Evolutionary conservation across 148 eudicot genomes (phyloP).

Genomic region (Persicaria tinctoria): DNA sequence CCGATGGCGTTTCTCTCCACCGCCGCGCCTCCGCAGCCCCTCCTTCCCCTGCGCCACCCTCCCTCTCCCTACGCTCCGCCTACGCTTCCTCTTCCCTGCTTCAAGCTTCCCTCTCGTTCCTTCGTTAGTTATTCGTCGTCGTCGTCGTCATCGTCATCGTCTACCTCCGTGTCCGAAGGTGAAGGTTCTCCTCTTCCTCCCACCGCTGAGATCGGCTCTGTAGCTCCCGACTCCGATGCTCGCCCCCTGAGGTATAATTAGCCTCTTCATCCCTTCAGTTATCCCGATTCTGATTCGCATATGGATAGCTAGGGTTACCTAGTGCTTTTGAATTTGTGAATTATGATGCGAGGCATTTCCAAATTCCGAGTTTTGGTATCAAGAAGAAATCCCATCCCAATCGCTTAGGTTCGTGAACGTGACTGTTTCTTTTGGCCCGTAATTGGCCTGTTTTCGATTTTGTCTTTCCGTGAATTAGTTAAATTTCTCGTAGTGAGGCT

Average conservation of each 20-base stretch:
- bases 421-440: not conserved
- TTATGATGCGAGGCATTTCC: too few species aligned
- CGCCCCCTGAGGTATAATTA: not conserved
- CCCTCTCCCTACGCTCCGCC: not conserved
- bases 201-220: not conserved
- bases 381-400: not conserved
- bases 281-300: not conserved
- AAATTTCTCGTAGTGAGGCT: not conserved
- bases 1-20: slow-evolving; percentile 7
- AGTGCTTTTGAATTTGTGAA: not conserved
- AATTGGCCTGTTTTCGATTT: too few species aligned
- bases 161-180: slow-evolving; percentile 2
- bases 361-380: too few species aligned
- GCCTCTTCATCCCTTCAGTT: not conserved
- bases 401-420: not conserved
- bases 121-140: not conserved
- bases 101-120: not conserved
- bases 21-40: slow-evolving; percentile 5
- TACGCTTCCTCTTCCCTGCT: not conserved
- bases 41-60: not conserved
- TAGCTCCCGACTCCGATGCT: not conserved
- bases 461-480: not conserved
- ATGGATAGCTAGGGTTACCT: not conserved
- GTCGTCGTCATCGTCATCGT: too few species aligned
- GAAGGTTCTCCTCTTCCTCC: slow-evolving; percentile 12